Percentiles rank a stretch among this genome's conserved stretches.
Conservation (phyloP, 768 basidiomycete genomes). For the Crassisporium funariophilum region DNA sequence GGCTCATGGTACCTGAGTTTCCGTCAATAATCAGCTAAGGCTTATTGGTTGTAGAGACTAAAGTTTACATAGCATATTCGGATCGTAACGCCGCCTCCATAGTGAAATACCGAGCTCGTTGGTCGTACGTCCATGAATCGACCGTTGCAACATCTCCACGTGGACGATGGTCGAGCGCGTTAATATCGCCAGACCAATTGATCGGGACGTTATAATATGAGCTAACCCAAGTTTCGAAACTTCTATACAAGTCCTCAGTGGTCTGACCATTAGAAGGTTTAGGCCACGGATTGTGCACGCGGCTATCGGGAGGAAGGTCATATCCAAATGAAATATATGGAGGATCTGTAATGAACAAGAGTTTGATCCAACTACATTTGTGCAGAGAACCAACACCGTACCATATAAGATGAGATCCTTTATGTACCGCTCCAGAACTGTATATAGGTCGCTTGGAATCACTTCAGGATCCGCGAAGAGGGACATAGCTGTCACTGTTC, state of each 20-base stretch:
- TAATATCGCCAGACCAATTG: slow-evolving; percentile 17
- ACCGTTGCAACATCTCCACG: slow-evolving; percentile 18
- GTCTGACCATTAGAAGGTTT: slow-evolving; percentile 22
- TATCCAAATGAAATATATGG: slow-evolving; percentile 31
- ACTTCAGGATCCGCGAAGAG: slow-evolving; percentile 28
- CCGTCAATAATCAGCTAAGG: neutral
- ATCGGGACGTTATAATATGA: slow-evolving; percentile 30
- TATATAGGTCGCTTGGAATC: slow-evolving; percentile 22
- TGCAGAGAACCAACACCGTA: slow-evolving; percentile 7
- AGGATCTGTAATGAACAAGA: slow-evolving; percentile 28
- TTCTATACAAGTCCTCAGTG: slow-evolving; percentile 21
- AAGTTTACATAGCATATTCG: slow-evolving; percentile 22
- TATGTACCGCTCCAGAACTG: slow-evolving; percentile 30
- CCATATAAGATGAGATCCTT: slow-evolving; percentile 35
- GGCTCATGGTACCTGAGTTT: slow-evolving; percentile 18
- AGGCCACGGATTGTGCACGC: slow-evolving; percentile 23
- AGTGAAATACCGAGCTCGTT: slow-evolving; percentile 19
- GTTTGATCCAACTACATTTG: neutral
- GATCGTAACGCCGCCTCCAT: slow-evolving; percentile 14
- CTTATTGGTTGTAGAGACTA: neutral
- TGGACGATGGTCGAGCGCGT: slow-evolving; percentile 23
- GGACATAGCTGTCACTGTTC: slow-evolving; percentile 28
- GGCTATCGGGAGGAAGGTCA: slow-evolving; percentile 18
- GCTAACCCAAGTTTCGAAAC: slow-evolving; percentile 30
- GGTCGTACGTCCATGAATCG: slow-evolving; percentile 22